Conservation (phyloP, 129 eudicot species). For the Logfia minima region DNA sequence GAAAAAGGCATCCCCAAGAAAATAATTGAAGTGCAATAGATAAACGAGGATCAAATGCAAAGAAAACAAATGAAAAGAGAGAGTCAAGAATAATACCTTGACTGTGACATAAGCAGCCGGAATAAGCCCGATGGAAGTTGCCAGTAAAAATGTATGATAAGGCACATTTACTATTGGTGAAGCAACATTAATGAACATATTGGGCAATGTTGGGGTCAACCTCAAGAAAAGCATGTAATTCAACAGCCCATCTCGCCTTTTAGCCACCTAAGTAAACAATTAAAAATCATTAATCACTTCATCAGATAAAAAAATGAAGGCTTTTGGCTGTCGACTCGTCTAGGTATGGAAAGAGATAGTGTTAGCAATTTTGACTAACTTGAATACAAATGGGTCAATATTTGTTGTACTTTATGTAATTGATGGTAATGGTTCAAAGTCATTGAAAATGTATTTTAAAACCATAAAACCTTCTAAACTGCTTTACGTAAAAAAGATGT, state of each 20-base stretch:
- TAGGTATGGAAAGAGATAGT: not conserved
- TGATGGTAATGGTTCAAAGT: not conserved
- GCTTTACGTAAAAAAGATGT: not conserved
- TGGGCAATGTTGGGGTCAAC: slow-evolving; percentile 76
- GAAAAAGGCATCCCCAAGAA: not conserved
- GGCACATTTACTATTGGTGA: slow-evolving; percentile 80
- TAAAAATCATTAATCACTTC: not conserved
- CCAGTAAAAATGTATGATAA: slow-evolving; percentile 57
- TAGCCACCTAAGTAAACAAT: slow-evolving; percentile 61
- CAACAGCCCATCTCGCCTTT: slow-evolving; percentile 49
- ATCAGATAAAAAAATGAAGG: not conserved
- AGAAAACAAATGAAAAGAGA: not conserved
- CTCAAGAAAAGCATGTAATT: slow-evolving; percentile 79
- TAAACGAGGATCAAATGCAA: not conserved
- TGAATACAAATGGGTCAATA: not conserved
- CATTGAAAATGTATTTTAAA: not conserved
- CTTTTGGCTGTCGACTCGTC: not conserved
- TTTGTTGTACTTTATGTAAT: not conserved
- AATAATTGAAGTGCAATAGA: not conserved
- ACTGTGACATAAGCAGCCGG: slow-evolving; percentile 83
- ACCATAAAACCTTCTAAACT: not conserved
- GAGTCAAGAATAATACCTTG: slow-evolving; percentile 42
- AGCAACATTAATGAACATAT: slow-evolving; percentile 75
- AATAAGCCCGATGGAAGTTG: slow-evolving; percentile 60
- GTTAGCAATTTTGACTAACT: not conserved